Evolutionary conservation across 2,329 filamentous ascomycete species (phyloP), one percentile per base, ranked within the genome.

Genomic region (Pseudogymnoascus sp.): DNA sequence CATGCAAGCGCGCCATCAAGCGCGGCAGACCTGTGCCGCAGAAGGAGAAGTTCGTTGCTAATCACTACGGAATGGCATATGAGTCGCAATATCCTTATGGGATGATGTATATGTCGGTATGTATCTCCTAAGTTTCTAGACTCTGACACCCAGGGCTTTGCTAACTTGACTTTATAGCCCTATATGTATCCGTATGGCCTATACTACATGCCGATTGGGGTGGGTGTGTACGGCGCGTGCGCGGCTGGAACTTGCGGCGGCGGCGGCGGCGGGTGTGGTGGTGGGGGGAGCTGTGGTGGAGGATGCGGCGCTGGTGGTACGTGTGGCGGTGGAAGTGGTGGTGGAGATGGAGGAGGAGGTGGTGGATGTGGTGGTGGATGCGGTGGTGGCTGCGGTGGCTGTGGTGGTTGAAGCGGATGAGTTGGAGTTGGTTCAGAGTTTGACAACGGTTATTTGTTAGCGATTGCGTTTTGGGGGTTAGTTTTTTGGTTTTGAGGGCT

Each of bases 11-110:
- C 1, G 81, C 82, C 0, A 72, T 75, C 63, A 79, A 77, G 64
- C 80, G 79, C 63, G 80, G 81, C 3, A 74, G 80, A 3, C 72
- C 73, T 0, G 66, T 82, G 3, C 81, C 81, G 1, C 72, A 76
- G 0, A 71, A 75, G n/a, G 75, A 82, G 3, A 71, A 79, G 39
- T 84, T 81, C 62, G 80, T 80, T 42, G 62, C 68, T 63, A 70
- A 75, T 59, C 77, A 83, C 69, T 84, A 69, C 48, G 59, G 59
- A 8, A 31, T 60, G 31, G 59, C 27, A 13, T 42, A 60, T 18
- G 27, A 9, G 6, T 39, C 31, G 31, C 31, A 13, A 29, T 62
- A 60, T 12, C 37, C 45, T 36, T 62, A 62, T 58, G 15, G 25
- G 13, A 61, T 61, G 33, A 37, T 60, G 59, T 60, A 40, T n/a